Conservation (phyloP, 2,329 filamentous ascomycete species). For the Cryphonectria parasitica region DNA sequence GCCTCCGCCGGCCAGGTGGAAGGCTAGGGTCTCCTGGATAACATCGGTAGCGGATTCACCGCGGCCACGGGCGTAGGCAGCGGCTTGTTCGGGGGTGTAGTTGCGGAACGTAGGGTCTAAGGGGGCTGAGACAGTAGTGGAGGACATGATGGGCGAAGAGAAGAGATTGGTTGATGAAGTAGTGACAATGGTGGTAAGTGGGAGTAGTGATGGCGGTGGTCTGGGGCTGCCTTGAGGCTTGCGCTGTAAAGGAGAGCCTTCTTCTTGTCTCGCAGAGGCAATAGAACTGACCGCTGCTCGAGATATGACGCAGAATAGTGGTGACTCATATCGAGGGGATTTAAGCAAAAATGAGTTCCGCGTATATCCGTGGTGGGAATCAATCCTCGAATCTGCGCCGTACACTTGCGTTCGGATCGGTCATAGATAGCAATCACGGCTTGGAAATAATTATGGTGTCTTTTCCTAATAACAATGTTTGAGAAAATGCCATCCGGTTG, state of each 20-base stretch:
- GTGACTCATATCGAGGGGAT: neutral
- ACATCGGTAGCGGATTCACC: conserved; percentile 30
- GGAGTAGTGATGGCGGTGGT: too few species aligned
- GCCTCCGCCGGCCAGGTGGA: conserved; percentile 31
- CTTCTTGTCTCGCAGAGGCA: neutral
- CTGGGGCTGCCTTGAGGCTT: neutral
- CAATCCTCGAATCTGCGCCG: neutral
- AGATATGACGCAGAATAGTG: neutral
- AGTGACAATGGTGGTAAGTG: neutral
- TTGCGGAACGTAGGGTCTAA: conserved; percentile 36
- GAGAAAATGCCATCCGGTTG: neutral
- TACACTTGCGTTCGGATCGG: neutral
- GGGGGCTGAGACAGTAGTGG: neutral
- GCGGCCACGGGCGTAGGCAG: conserved; percentile 34
- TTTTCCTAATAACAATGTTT: neutral
- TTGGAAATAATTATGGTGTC: neutral
- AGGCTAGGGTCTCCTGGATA: conserved; percentile 32
- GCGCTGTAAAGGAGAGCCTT: neutral
- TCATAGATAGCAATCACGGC: neutral
- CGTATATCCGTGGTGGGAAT: neutral
- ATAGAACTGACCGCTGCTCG: neutral
- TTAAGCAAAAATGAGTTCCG: neutral
- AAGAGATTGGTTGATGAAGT: too few species aligned
- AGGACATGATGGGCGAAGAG: neutral
- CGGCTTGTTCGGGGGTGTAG: conserved; percentile 34